Evolutionary conservation across 2,329 filamentous ascomycete genomes (phyloP), one percentile per base, ranked within the genome.

Genomic region (Pseudopyricularia javanii): DNA sequence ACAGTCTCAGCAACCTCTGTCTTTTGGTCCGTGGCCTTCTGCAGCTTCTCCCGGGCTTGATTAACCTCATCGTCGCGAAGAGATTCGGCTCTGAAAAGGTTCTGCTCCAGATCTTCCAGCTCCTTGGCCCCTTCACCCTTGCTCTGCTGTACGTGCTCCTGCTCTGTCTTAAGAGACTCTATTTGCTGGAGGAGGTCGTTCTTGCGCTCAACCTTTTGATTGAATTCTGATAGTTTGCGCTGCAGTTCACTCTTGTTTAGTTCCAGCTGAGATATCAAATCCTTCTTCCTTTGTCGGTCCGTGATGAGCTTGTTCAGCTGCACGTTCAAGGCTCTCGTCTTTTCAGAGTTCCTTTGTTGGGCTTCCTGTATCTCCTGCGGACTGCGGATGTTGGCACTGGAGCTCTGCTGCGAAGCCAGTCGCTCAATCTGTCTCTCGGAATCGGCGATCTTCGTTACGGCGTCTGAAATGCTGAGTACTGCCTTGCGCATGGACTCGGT

Each of bases 291-390:
- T 58, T 95, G 87, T 58, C 80, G 83, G 33, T 93, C 88, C 12
- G 69, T 71, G 1, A 76, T 79, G 32, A 94, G 68, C 60, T 86
- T 86, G 7, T 76, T 68, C 12, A 91, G 74, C 45, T 74, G 77
- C 43, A 73, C 73, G 62, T 87, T 89, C 28, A 82, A 69, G 22
- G 70, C 69, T 53, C 84, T 80, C 58, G 82, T 76, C 62, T 87
- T 81, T 55, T 90, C 87, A 20, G 78, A 78, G 53, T 84, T 75
- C 17, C 72, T 69, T 49, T 81, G 80, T 56, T 90, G 80, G 49
- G 90, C 80, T 52, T 87, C 83, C 60, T 93, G 86, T 52, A 94
- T 90, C 58, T 93, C 87, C 52, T 95, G 87, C 7, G 89, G 77
- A 30, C 86, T 87, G 56, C 88, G 81, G 14, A 80, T 78, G 9